A percentile compares a stretch with the other conserved stretches of the same genome.
These are phyloP conservation scores for Colletotrichum sp. DNA, from an alignment of 2,329 filamentous ascomycete species.

Conservation along the genomic window DNA sequence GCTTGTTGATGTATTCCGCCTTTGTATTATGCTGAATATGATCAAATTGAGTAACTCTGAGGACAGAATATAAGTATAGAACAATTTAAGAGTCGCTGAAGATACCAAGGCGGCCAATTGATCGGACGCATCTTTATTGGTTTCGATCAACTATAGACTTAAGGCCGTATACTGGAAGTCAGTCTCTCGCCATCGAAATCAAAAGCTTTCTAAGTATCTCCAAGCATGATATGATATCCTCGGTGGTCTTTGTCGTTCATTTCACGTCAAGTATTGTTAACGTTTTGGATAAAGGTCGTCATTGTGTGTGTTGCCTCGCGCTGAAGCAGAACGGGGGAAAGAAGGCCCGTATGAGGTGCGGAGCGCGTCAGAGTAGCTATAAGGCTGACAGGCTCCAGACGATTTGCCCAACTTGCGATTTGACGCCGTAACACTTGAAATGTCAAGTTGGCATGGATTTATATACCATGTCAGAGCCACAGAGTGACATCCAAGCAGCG, in stretches of 20 bases:
- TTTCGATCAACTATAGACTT: rapidly evolving
- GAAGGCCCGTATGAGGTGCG: rapidly evolving
- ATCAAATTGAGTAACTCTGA: rapidly evolving
- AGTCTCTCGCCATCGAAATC: neutral
- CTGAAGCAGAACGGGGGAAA: rapidly evolving
- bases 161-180: neutral
- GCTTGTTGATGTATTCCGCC: neutral
- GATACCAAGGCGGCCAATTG: neutral
- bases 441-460: rapidly evolving
- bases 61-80: rapidly evolving
- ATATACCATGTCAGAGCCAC: neutral
- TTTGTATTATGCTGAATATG: neutral
- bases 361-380: rapidly evolving
- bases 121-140: neutral
- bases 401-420: no score
- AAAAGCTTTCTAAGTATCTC: no score
- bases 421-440: neutral
- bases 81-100: no score
- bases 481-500: rapidly evolving
- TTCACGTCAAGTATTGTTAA: rapidly evolving
- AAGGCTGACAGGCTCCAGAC: neutral
- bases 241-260: rapidly evolving
- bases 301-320: no score
- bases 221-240: rapidly evolving
- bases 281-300: no score